Evolutionary conservation across 2,329 filamentous ascomycete species (phyloP).

Genomic region (Cyphellophora attinorum): DNA sequence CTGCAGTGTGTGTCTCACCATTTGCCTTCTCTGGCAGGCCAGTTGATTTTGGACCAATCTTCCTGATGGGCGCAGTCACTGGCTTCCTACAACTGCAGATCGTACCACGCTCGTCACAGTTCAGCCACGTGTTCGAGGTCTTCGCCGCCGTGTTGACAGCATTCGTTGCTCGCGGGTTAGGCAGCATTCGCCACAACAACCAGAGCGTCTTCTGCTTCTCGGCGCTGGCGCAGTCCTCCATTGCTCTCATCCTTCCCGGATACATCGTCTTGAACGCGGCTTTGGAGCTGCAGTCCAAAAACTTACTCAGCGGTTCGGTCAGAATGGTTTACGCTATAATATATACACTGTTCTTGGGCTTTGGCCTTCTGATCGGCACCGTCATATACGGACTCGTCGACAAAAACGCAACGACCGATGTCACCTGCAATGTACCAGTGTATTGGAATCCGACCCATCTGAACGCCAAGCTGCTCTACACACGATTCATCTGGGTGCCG

Average conservation of each 20-base stretch:
- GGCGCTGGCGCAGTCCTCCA: slow-evolving; percentile 59
- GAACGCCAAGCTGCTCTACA: slow-evolving; percentile 16
- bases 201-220: slow-evolving; percentile 57
- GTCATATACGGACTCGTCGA: slow-evolving; percentile 45
- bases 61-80: slow-evolving; percentile 64
- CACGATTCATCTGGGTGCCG: slow-evolving; percentile 62
- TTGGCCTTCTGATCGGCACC: slow-evolving; percentile 60
- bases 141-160: slow-evolving; percentile 56
- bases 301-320: slow-evolving; percentile 60
- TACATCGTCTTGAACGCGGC: slow-evolving; percentile 52
- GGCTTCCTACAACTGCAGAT: slow-evolving; percentile 66
- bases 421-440: slow-evolving; percentile 6
- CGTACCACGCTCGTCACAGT: slow-evolving; percentile 62
- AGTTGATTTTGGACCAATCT: slow-evolving; percentile 69
- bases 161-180: slow-evolving; percentile 59
- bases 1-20: slow-evolving; percentile 65
- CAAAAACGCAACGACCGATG: slow-evolving; percentile 3
- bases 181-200: slow-evolving; percentile 49
- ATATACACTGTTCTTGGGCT: slow-evolving; percentile 62
- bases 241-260: slow-evolving; percentile 64
- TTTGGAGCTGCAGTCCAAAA: slow-evolving; percentile 59
- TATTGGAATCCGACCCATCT: slow-evolving; percentile 22
- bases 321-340: slow-evolving; percentile 67
- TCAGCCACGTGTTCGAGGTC: slow-evolving; percentile 56
- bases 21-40: slow-evolving; percentile 70